Evolutionary conservation across 2,329 filamentous ascomycete species (phyloP).

Genomic region (Thermochaetoides dissita): DNA sequence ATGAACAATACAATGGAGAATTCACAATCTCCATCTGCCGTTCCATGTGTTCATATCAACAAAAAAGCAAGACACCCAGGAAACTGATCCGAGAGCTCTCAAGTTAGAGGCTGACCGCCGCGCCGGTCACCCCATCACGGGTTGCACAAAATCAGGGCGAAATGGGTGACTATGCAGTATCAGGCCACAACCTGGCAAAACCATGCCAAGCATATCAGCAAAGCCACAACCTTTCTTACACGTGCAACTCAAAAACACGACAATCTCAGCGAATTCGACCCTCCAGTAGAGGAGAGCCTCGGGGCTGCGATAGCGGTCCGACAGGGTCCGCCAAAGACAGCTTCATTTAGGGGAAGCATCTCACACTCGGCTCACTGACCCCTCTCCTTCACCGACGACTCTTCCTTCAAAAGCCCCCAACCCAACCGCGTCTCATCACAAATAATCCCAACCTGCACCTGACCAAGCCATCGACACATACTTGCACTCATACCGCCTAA

Average conservation of each 20-base stretch:
- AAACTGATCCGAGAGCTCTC: neutral
- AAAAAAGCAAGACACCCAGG: too few relatives aligned
- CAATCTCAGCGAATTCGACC: too few relatives aligned
- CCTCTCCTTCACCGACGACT: neutral
- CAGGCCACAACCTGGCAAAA: neutral
- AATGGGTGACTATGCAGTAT: neutral
- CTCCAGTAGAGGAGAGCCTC: neutral
- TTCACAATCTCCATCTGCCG: too few relatives aligned
- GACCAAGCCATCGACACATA: too few relatives aligned
- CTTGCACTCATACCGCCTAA: too few relatives aligned
- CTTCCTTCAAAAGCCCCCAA: too few relatives aligned
- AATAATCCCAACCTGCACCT: too few relatives aligned
- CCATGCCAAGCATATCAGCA: neutral
- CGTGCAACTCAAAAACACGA: neutral
- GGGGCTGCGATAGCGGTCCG: neutral
- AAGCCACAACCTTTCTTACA: neutral
- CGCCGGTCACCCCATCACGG: neutral
- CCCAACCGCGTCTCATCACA: too few relatives aligned
- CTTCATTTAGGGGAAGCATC: neutral
- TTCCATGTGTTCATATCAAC: too few relatives aligned
- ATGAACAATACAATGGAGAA: too few relatives aligned
- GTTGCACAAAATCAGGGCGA: too few relatives aligned
- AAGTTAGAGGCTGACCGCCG: neutral
- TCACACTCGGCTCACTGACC: neutral
- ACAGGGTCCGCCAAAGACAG: constrained; percentile 1